Percentiles rank a stretch among this genome's conserved stretches.
Conservation (phyloP, 257 asterid species). For the Echium plantagineum region DNA sequence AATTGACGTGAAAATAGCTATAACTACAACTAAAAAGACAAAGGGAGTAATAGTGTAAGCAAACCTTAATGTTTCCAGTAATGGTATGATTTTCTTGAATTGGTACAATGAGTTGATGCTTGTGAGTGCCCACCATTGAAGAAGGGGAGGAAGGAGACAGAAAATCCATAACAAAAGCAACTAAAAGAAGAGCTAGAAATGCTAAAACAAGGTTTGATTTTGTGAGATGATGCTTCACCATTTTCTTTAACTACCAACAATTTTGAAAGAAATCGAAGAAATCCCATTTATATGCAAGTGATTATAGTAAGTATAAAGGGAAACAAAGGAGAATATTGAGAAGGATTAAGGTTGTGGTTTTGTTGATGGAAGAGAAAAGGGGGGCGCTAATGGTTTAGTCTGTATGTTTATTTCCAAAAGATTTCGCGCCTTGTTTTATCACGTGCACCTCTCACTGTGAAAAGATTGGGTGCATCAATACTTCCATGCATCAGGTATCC, state of each 20-base stretch:
- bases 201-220: slow-evolving; percentile 32
- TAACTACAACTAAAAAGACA: too few relatives aligned
- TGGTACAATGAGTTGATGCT: slow-evolving; percentile 19
- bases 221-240: slow-evolving; percentile 31
- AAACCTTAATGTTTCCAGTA: slow-evolving; percentile 19
- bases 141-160: slow-evolving; percentile 14
- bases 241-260: slow-evolving; percentile 3
- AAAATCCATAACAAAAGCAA: slow-evolving; percentile 34
- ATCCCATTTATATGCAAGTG: slow-evolving; percentile 8
- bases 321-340: background rate
- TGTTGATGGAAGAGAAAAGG: slow-evolving; percentile 11
- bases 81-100: slow-evolving; percentile 4
- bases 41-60: too few relatives aligned
- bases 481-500: too few relatives aligned
- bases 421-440: too few relatives aligned
- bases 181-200: slow-evolving; percentile 29
- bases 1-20: too few relatives aligned
- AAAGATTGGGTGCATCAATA: too few relatives aligned
- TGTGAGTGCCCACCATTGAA: slow-evolving; percentile 23
- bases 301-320: background rate
- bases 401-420: background rate
- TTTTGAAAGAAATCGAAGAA: slow-evolving; percentile 4
- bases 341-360: background rate
- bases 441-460: too few relatives aligned
- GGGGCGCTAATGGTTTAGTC: slow-evolving; percentile 51